Conservation (phyloP, 441 rosid species). For the Populus hybrid region DNA sequence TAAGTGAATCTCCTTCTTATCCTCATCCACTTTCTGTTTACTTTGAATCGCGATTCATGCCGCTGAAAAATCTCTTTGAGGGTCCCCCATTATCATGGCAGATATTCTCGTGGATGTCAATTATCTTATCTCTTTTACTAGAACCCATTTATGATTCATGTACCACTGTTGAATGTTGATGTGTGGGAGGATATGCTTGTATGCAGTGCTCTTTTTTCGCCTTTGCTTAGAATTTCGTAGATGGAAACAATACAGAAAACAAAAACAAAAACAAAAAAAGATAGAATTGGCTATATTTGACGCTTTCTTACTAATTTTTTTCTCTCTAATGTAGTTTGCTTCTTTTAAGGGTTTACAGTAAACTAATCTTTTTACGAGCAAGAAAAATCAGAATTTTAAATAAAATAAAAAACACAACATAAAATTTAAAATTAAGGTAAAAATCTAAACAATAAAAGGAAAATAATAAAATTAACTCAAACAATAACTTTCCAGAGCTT, state of each 20-base stretch:
- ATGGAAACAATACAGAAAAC: background rate
- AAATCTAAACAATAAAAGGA: too few species aligned
- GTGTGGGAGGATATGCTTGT: background rate
- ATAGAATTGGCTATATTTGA: too few species aligned
- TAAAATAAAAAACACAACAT: too few species aligned
- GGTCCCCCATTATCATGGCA: slow-evolving; percentile 19
- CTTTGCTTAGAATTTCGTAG: background rate
- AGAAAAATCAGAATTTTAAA: too few species aligned
- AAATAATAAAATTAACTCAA: too few species aligned
- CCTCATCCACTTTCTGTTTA: background rate
- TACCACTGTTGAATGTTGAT: background rate
- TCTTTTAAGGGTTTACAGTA: background rate
- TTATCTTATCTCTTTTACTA: background rate
- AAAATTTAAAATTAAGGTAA: too few species aligned
- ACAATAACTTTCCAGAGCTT: too few species aligned
- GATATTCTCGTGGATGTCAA: slow-evolving; percentile 16
- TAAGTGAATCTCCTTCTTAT: background rate
- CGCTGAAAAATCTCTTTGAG: background rate
- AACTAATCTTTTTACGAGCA: too few species aligned
- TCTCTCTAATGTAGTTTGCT: background rate
- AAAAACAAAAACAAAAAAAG: too few species aligned
- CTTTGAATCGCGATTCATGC: slow-evolving; percentile 22
- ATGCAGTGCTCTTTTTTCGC: background rate
- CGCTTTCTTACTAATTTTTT: background rate
- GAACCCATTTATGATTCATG: background rate